These are phyloP conservation scores for Phytophthora idaei DNA, from an alignment of 352 stramenopile species.

Conservation along the genomic window DNA sequence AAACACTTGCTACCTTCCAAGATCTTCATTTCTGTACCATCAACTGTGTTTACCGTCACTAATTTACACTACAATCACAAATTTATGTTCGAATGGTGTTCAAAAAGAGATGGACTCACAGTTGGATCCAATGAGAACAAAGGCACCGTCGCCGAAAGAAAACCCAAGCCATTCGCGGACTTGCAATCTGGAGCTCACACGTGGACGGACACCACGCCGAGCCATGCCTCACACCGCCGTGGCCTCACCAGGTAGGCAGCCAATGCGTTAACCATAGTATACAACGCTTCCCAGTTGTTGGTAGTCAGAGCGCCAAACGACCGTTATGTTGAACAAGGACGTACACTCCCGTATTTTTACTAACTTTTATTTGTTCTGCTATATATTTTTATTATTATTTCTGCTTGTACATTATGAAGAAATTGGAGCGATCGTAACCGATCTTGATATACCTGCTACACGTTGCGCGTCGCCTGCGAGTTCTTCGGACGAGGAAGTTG, in stretches of 20 bases:
- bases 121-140: slow-evolving; percentile 22
- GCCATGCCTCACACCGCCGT: slow-evolving; percentile 17
- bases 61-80: not conserved
- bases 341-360: not conserved
- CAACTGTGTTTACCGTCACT: slow-evolving; percentile 1
- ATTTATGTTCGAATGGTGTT: not conserved
- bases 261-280: not conserved
- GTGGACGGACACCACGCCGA: not conserved
- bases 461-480: slow-evolving; percentile 4
- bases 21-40: slow-evolving; percentile 8
- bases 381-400: not conserved
- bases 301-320: not conserved
- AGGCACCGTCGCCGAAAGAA: slow-evolving; percentile 11
- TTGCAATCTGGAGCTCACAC: slow-evolving; percentile 7
- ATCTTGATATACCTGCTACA: slow-evolving; percentile 1
- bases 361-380: slow-evolving; percentile 1
- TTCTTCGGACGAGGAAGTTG: slow-evolving; percentile 28
- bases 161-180: slow-evolving; percentile 15
- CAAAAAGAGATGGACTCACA: not conserved
- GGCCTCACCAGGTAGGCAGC: not conserved
- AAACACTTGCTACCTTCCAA: slow-evolving; percentile 14
- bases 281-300: not conserved
- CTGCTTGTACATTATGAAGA: not conserved
- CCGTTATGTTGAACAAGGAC: slow-evolving; percentile 5
- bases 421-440: not conserved